A percentile compares a stretch with the other conserved stretches of the same genome.
These are phyloP conservation scores for Kodamaea arcana DNA, from an alignment of 1,139 yeast species.

Conservation along the genomic window DNA sequence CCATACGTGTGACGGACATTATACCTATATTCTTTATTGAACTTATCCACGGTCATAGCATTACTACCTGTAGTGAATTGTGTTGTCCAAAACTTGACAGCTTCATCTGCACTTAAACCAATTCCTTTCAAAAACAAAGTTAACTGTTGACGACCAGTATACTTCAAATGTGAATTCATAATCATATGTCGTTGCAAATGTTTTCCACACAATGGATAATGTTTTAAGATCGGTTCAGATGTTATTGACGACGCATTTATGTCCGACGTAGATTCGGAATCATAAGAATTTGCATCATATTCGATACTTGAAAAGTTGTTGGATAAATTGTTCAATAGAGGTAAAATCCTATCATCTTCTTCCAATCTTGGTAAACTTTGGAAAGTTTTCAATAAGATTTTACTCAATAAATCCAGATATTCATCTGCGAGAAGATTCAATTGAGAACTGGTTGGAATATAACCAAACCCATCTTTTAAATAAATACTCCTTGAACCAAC, in stretches of 20 bases:
- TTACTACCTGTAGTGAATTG: constrained; percentile 58
- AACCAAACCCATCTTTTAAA: constrained; percentile 68
- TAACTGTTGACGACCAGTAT: constrained; percentile 80
- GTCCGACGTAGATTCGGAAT: constrained; percentile 38
- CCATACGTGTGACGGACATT: constrained; percentile 89
- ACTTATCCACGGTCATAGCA: constrained; percentile 61
- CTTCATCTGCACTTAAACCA: constrained; percentile 84
- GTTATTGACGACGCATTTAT: constrained; percentile 65
- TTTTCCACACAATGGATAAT: constrained; percentile 82
- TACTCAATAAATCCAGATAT: constrained; percentile 51
- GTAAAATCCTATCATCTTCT: constrained; percentile 86
- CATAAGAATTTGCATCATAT: constrained; percentile 35
- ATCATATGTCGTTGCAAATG: constrained; percentile 61
- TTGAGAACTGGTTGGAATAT: constrained; percentile 80
- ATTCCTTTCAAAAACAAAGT: constrained; percentile 83
- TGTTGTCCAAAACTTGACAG: constrained; percentile 76
- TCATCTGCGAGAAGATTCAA: constrained; percentile 64
- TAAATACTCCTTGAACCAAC: constrained; percentile 68
- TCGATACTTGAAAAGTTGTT: constrained; percentile 65
- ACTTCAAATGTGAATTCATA: constrained; percentile 68
- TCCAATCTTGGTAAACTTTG: constrained; percentile 80
- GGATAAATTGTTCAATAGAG: constrained; percentile 74
- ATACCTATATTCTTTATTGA: constrained; percentile 83
- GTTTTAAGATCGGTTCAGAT: constrained; percentile 50
- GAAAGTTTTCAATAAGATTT: constrained; percentile 62